Evolutionary conservation across 1,284 basidiomycete genomes (phyloP).

Genomic region (Moesziomyces sp.): DNA sequence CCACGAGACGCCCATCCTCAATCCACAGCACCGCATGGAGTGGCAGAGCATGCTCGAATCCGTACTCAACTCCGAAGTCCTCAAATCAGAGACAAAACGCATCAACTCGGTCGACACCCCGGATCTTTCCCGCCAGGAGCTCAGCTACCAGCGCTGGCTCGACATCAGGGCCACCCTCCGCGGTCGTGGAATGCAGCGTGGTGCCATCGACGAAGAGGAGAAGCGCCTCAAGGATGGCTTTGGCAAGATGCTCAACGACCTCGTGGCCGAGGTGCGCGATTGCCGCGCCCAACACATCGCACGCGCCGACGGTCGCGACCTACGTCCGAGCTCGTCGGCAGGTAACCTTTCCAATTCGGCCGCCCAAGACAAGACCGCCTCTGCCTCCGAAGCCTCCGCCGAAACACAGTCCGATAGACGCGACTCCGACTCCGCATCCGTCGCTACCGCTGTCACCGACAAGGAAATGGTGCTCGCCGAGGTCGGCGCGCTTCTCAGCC

Average conservation of each 20-base stretch:
- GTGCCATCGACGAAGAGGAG: constrained; percentile 84
- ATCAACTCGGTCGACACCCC: constrained; percentile 68
- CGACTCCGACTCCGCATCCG: constrained; percentile 12
- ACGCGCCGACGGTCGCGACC: constrained; percentile 19
- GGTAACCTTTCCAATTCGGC: constrained; percentile 68
- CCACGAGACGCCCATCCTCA: constrained; percentile 46
- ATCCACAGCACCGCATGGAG: constrained; percentile 61
- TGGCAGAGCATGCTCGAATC: constrained; percentile 68
- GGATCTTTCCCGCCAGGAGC: constrained; percentile 53
- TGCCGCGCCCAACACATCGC: constrained; percentile 74
- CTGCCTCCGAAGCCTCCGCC: constrained; percentile 4
- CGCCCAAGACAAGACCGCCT: constrained; percentile 1
- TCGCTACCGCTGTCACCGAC: constrained; percentile 7
- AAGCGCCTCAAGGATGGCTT: constrained; percentile 83
- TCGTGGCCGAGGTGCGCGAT: constrained; percentile 82
- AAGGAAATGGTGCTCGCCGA: constrained; percentile 45
- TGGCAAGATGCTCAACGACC: constrained; percentile 79
- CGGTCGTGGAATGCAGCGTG: constrained; percentile 69
- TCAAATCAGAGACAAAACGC: constrained; percentile 65
- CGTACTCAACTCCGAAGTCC: constrained; percentile 64
- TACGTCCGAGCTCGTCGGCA: constrained; percentile 4
- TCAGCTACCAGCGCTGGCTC: constrained; percentile 78
- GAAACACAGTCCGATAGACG: constrained; percentile 10
- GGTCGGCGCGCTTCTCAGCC: constrained; percentile 51
- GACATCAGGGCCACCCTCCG: constrained; percentile 87